These are phyloP conservation scores for Monoraphidium neglectum DNA, from an alignment of 139 green algal genomes.

Conservation along the genomic window DNA sequence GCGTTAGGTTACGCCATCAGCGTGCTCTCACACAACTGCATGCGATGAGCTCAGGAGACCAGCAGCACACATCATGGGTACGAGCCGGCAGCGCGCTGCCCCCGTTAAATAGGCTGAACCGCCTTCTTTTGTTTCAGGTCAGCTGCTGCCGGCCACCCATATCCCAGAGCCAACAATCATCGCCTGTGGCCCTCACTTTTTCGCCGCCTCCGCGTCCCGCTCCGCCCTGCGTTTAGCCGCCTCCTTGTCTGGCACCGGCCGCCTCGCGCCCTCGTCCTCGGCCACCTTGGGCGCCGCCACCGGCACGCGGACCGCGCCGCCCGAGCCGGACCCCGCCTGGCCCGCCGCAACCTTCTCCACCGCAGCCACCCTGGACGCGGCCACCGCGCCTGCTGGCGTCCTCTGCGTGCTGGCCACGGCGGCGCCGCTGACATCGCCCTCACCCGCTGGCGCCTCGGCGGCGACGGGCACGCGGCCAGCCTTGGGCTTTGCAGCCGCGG, in stretches of 20 bases:
- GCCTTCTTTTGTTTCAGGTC: not conserved
- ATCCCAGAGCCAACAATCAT: not conserved
- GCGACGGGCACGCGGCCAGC: not conserved
- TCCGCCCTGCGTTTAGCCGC: constrained; percentile 22
- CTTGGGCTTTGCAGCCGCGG: not conserved
- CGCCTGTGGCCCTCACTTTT: not conserved
- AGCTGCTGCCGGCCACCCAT: not conserved
- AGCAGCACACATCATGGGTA: not conserved
- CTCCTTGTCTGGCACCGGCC: constrained; percentile 9
- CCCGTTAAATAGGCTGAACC: not conserved
- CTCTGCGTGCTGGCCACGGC: not conserved
- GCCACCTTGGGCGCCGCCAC: not conserved
- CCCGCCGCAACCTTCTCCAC: constrained; percentile 17
- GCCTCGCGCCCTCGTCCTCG: constrained; percentile 3
- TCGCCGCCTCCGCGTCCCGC: constrained; percentile 25
- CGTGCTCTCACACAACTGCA: not conserved
- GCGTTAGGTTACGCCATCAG: too few species aligned
- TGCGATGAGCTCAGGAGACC: not conserved
- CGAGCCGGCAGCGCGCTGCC: not conserved
- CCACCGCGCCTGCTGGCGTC: constrained; percentile 8
- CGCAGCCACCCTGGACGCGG: constrained; percentile 24
- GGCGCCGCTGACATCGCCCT: not conserved
- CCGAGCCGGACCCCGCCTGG: constrained; percentile 16
- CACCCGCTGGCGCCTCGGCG: constrained; percentile 10
- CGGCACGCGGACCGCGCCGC: constrained; percentile 25